Percentiles rank a stretch among this genome's conserved stretches.
These are phyloP conservation scores for Galerina sulciceps DNA, from an alignment of 768 basidiomycete species.

Conservation along the genomic window DNA sequence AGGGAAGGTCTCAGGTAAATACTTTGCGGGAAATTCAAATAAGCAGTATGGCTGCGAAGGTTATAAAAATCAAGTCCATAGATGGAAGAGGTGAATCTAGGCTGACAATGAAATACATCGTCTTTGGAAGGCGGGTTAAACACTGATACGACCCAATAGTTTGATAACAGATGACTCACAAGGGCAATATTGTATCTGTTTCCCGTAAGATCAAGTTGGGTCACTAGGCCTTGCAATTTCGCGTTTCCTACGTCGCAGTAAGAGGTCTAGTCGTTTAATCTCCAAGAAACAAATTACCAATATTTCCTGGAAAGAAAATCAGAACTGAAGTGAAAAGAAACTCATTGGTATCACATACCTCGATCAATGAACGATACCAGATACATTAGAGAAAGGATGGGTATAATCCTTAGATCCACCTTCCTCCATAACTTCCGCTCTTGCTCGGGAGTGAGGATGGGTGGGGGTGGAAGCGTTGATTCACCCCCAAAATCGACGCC, in stretches of 20 bases:
- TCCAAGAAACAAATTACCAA: conserved; percentile 41
- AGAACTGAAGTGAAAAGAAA: background rate
- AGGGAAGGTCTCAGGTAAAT: conserved; percentile 9
- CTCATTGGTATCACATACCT: conserved; percentile 36
- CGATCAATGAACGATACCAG: conserved; percentile 68
- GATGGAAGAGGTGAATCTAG: background rate
- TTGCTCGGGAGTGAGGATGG: conserved; percentile 47
- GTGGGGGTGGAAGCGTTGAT: conserved; percentile 47
- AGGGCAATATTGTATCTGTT: conserved; percentile 70
- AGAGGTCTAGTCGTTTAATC: background rate
- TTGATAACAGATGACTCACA: too few relatives aligned
- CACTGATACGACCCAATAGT: background rate
- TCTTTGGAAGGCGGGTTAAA: conserved; percentile 38
- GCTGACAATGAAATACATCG: conserved; percentile 72
- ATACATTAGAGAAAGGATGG: conserved; percentile 63
- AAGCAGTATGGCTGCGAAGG: conserved; percentile 54
- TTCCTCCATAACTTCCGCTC: conserved; percentile 62
- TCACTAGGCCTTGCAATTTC: conserved; percentile 62
- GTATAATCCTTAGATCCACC: conserved; percentile 60
- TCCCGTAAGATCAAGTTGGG: conserved; percentile 58
- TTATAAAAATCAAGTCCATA: background rate
- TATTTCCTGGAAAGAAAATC: conserved; percentile 46
- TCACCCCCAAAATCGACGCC: conserved; percentile 49
- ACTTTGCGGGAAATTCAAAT: conserved; percentile 78
- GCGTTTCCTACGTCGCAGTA: conserved; percentile 55